phyloP scores from a whole-genome alignment of 2,329 filamentous ascomycete species.

The Trichoderma sp. region DNA sequence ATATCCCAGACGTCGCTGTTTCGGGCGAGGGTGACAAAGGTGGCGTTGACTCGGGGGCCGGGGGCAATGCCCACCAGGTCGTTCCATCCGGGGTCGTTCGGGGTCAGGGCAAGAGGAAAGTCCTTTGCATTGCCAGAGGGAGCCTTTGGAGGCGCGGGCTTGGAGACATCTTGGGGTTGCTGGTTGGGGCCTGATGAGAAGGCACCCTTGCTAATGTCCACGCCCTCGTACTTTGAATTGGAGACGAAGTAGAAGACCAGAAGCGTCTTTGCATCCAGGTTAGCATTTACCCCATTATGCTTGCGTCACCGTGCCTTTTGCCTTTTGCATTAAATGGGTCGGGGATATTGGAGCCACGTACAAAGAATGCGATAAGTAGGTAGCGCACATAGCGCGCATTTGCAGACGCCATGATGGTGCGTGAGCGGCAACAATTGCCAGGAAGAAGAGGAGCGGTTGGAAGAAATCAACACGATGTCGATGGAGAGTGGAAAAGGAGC shows the following conservation, averaged over 20 bases:
- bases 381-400: slow-evolving; percentile 73
- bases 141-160: slow-evolving; percentile 25
- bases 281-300: slow-evolving; percentile 12
- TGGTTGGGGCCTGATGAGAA: not conserved
- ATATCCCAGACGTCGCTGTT: slow-evolving; percentile 97
- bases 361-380: slow-evolving; percentile 79
- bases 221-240: slow-evolving; percentile 47
- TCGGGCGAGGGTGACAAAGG: slow-evolving; percentile 91
- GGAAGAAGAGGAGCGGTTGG: not conserved
- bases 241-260: slow-evolving; percentile 81
- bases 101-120: slow-evolving; percentile 51
- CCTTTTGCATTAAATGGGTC: not conserved
- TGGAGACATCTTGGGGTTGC: slow-evolving; percentile 11
- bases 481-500: not conserved
- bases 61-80: slow-evolving; percentile 52
- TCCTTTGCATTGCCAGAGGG: slow-evolving; percentile 30
- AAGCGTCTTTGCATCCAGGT: slow-evolving; percentile 48
- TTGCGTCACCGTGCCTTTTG: not conserved
- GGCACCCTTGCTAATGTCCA: slow-evolving; percentile 23
- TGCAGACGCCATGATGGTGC: slow-evolving; percentile 61
- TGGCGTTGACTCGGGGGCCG: slow-evolving; percentile 86
- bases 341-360: slow-evolving; percentile 46
- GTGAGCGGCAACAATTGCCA: slow-evolving; percentile 17
- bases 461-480: not conserved
- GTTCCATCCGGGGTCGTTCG: slow-evolving; percentile 52